Percentiles rank a stretch among this genome's conserved stretches.
Evolutionary conservation across 495 filamentous ascomycete species (phyloP).

Genomic region (Bryoglossum gracile): DNA sequence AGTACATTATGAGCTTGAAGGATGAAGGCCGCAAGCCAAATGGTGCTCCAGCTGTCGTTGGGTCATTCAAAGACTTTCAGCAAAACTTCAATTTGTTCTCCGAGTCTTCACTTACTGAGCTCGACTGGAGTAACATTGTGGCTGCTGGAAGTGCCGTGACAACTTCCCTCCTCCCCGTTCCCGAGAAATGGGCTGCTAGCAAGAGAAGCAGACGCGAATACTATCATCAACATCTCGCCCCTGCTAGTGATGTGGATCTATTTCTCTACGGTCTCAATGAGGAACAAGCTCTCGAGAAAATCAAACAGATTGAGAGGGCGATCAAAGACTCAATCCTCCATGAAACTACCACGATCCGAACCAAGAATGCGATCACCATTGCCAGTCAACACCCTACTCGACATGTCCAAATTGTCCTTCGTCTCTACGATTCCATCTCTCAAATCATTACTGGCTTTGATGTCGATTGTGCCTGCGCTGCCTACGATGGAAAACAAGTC

Average conservation of each 20-base stretch:
- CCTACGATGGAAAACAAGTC: conserved; percentile 71
- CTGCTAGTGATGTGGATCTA: conserved; percentile 77
- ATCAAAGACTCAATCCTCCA: conserved; percentile 66
- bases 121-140: conserved; percentile 55
- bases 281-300: conserved; percentile 68
- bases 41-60: conserved; percentile 58
- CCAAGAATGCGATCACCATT: conserved; percentile 80
- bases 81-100: conserved; percentile 73
- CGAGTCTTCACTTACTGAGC: conserved; percentile 51
- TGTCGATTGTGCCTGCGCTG: conserved; percentile 73
- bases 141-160: conserved; percentile 71
- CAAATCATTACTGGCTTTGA: conserved; percentile 83
- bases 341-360: conserved; percentile 69
- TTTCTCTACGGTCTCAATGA: conserved; percentile 75
- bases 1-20: conserved; percentile 63
- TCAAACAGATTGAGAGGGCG: conserved; percentile 63
- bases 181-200: conserved; percentile 50
- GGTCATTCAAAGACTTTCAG: conserved; percentile 58
- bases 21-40: conserved; percentile 48
- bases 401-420: conserved; percentile 77
- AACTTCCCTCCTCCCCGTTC: conserved; percentile 66
- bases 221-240: conserved; percentile 71
- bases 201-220: conserved; percentile 63
- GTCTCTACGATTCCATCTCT: conserved; percentile 71
- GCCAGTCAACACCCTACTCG: conserved; percentile 73